Conservation (phyloP, 2,329 filamentous ascomycete species). For the Nannizzia gypsea region DNA sequence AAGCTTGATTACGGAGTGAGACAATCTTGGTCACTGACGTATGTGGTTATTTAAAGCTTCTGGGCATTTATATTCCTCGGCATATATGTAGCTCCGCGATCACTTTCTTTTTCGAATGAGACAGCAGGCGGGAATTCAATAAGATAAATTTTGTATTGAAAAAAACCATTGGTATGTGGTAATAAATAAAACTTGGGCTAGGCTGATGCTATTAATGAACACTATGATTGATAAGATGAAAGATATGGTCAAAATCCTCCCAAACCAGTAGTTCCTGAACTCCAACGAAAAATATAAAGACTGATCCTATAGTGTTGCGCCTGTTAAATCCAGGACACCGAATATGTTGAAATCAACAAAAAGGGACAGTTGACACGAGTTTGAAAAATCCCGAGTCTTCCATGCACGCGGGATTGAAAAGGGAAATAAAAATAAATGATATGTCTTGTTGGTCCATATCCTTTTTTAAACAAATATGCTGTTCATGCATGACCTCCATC, state of each 20-base stretch:
- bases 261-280: background rate
- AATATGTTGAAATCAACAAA: background rate
- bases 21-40: background rate
- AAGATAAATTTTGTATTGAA: too few relatives aligned
- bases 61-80: too few relatives aligned
- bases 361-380: background rate
- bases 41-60: background rate
- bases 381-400: background rate
- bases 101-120: too few relatives aligned
- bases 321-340: background rate
- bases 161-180: background rate
- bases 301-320: background rate
- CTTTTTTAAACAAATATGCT: background rate
- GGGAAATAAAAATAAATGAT: background rate
- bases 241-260: background rate
- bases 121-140: background rate
- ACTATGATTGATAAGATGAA: background rate
- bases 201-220: background rate
- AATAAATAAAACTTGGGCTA: background rate
- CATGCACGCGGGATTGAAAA: background rate
- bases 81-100: too few relatives aligned
- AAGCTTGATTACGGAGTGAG: background rate
- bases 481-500: conserved; percentile 20
- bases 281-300: background rate
- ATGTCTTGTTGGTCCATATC: background rate